Evolutionary conservation across 164 flowering plant genomes (phyloP), one percentile per base, ranked within the genome.

Genomic region (Vitis cinerea): DNA sequence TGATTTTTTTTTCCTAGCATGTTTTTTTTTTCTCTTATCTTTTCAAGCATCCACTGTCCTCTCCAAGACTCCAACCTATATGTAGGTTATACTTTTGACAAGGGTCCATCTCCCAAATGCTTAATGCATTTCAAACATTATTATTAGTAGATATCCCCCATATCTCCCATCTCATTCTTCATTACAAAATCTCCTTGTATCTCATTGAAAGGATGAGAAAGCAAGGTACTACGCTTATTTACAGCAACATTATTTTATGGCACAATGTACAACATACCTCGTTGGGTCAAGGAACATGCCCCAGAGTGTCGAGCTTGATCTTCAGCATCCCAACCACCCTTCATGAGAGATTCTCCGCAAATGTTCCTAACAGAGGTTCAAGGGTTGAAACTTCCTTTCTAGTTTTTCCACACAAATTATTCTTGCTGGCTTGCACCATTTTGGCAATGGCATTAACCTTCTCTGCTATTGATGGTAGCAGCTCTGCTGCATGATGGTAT

Each of bases 391-490:
- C 69, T 65, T 75, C 79, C 52, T 13, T 11, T 15, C 23, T 54
- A 44, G 60, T 48, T 51, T 30, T 48, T 48, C 15, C 65, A 53
- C 59, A 59, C 53, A 72, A 65, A 67, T 29, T 30, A 2, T 37
- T 50, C 50, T 70, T 72, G 51, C 64, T 51, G 30, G 53, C 17
- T 47, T 71, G 78, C 47, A 74, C 76, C 48, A 80, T 11, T 57
- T 77, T 74, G 64, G 79, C 76, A 15, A 86, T 71, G 23, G 75
- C 72, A 61, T 76, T 58, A 2, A 89, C 74, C 65, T 85, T 89
- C 67, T 74, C 76, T 56, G 71, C 64, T 61, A 87, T 73, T 52
- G 67, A 57, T 50, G 87, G 79, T 77, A 87, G 76, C 59, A 80
- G 64, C 49, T 70, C 63, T 2, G 79, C 68, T 37, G 83, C 88